Evolutionary conservation across 371 early-diverging fungal genomes (phyloP).

Genomic region (Mortierella sp.): DNA sequence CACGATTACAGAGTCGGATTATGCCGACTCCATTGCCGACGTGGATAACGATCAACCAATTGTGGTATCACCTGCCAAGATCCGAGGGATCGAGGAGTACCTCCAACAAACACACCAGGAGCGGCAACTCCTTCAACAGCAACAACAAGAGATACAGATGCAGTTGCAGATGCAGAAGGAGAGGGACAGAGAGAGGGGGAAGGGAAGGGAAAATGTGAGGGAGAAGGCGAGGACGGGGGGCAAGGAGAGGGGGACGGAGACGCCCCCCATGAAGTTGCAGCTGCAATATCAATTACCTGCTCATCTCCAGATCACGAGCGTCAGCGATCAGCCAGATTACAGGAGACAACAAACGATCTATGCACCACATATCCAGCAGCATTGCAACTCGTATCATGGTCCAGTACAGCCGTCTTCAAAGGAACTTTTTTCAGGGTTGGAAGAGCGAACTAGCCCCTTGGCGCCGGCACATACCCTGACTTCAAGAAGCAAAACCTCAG

Average conservation of each 20-base stretch:
- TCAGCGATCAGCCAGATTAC: not conserved
- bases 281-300: slow-evolving; percentile 41
- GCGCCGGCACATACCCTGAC: not conserved
- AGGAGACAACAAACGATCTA: slow-evolving; percentile 12
- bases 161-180: slow-evolving; percentile 19
- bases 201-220: not conserved
- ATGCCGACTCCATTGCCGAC: slow-evolving; percentile 23
- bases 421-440: slow-evolving; percentile 8
- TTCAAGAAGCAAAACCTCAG: not conserved
- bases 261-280: slow-evolving; percentile 2
- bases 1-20: slow-evolving; percentile 26
- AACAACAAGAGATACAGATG: slow-evolving; percentile 23
- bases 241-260: not conserved
- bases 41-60: not conserved
- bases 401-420: not conserved
- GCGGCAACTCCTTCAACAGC: slow-evolving; percentile 33
- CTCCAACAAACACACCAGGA: slow-evolving; percentile 39
- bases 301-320: slow-evolving; percentile 16
- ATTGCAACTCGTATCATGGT: slow-evolving; percentile 42
- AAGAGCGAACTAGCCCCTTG: not conserved
- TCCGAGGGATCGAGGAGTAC: slow-evolving; percentile 40
- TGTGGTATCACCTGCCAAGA: slow-evolving; percentile 19
- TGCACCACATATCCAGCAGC: slow-evolving; percentile 4
- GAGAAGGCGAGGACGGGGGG: not conserved
- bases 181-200: not conserved